phyloP scores from a whole-genome alignment of 1,284 basidiomycete species.

The Apiotrichum siamense region DNA sequence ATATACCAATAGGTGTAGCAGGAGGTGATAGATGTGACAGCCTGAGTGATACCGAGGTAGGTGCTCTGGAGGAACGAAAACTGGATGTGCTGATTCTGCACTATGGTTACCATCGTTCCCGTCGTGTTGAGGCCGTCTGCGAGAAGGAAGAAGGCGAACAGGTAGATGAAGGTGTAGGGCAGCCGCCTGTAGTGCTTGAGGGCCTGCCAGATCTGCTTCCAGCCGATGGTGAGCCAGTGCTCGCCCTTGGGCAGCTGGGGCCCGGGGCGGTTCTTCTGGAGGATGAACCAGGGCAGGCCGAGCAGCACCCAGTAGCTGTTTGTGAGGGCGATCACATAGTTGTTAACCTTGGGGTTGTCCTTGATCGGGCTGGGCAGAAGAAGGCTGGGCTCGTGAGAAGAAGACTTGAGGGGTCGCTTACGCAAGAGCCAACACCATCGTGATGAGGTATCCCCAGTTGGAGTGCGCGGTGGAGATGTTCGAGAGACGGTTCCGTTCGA shows the following conservation, averaged over 20 bases:
- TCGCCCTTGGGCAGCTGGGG: slow-evolving; percentile 66
- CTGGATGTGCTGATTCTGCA: slow-evolving; percentile 66
- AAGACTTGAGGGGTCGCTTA: not conserved
- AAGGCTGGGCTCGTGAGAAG: slow-evolving; percentile 41
- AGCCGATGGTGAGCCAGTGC: slow-evolving; percentile 66
- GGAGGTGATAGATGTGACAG: slow-evolving; percentile 58
- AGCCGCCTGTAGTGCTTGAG: slow-evolving; percentile 57
- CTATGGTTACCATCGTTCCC: slow-evolving; percentile 17
- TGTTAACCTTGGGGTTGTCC: slow-evolving; percentile 61
- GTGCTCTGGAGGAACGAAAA: slow-evolving; percentile 71
- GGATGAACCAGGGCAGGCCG: slow-evolving; percentile 78
- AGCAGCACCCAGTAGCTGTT: slow-evolving; percentile 67
- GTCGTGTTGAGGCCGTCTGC: slow-evolving; percentile 37
- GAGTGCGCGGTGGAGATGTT: slow-evolving; percentile 75
- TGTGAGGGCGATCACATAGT: slow-evolving; percentile 47
- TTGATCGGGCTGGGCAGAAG: slow-evolving; percentile 64
- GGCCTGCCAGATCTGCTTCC: slow-evolving; percentile 74
- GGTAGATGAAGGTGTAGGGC: slow-evolving; percentile 64
- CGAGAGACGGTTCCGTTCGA: slow-evolving; percentile 76
- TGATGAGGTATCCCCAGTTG: slow-evolving; percentile 61
- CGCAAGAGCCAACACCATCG: slow-evolving; percentile 62
- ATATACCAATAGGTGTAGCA: slow-evolving; percentile 68
- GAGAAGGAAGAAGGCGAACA: slow-evolving; percentile 65
- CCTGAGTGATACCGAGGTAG: slow-evolving; percentile 67
- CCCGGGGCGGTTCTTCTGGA: slow-evolving; percentile 66